These are phyloP conservation scores for Dianthus caryophyllus DNA, from an alignment of 148 eudicot genomes.

Conservation along the genomic window DNA sequence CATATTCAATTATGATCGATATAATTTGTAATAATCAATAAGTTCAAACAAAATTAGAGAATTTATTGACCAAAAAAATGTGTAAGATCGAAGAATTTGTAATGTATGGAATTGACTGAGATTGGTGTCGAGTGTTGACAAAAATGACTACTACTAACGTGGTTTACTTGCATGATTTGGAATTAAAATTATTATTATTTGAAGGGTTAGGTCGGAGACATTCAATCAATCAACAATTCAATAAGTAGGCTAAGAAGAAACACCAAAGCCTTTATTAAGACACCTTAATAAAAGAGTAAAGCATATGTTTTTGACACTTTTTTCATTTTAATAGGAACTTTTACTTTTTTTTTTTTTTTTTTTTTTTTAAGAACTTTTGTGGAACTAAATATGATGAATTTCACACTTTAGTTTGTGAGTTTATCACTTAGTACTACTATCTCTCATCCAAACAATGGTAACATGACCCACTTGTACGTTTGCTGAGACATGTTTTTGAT, in stretches of 20 bases:
- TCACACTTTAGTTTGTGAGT: not conserved
- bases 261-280: conserved; percentile 5
- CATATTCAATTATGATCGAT: too few relatives aligned
- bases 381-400: not conserved
- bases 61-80: too few relatives aligned
- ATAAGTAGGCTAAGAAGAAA: conserved; percentile 6
- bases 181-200: not conserved
- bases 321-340: not conserved
- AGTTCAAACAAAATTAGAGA: not conserved
- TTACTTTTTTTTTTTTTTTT: too few relatives aligned
- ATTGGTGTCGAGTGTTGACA: conserved; percentile 7
- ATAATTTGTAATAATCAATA: not conserved
- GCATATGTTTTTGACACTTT: not conserved
- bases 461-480: too few relatives aligned
- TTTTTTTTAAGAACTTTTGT: too few relatives aligned
- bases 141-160: conserved; percentile 12
- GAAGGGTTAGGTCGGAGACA: not conserved
- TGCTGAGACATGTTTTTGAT: too few relatives aligned
- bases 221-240: conserved; percentile 8
- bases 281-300: conserved; percentile 1
- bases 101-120: not conserved
- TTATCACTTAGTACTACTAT: too few relatives aligned
- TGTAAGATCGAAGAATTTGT: too few relatives aligned
- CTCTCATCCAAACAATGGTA: too few relatives aligned
- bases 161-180: conserved; percentile 6